These are phyloP conservation scores for Nannochloropsis gaditana DNA, from an alignment of 108 stramenopile species.

Conservation along the genomic window DNA sequence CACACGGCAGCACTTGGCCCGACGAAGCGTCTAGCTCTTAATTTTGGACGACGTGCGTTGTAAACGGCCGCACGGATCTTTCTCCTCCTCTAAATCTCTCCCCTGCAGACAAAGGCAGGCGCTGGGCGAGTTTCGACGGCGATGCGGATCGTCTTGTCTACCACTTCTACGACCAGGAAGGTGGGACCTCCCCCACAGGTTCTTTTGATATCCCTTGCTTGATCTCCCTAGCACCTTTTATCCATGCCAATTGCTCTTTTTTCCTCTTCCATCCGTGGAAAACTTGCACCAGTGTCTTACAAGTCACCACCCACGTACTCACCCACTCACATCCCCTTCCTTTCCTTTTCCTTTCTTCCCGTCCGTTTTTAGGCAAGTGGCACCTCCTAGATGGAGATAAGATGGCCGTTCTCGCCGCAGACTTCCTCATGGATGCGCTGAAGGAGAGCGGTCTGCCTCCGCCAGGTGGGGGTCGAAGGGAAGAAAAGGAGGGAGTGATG, in stretches of 20 bases:
- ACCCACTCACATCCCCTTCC: not conserved
- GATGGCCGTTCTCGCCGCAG: conserved; percentile 77
- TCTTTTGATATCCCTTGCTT: not conserved
- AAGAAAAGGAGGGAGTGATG: not conserved
- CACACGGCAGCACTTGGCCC: too few species aligned
- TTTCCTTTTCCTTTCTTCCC: not conserved
- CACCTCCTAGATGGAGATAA: conserved; percentile 91
- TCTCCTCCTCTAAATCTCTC: not conserved
- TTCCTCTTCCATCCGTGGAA: not conserved
- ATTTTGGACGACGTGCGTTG: too few species aligned
- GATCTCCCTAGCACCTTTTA: not conserved
- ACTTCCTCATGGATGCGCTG: conserved; percentile 68
- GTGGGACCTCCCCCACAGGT: not conserved
- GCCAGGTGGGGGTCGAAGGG: not conserved
- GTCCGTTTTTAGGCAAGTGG: conserved; percentile 40
- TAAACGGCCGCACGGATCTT: not conserved
- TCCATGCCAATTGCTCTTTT: not conserved
- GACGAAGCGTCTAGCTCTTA: too few species aligned
- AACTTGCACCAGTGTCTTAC: not conserved
- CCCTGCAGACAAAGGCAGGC: conserved; percentile 29
- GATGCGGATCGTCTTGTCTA: conserved; percentile 98
- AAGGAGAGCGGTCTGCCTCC: conserved; percentile 34
- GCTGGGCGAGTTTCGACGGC: conserved; percentile 77
- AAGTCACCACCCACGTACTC: not conserved
- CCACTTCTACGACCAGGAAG: conserved; percentile 58